Evolutionary conservation across 2,329 filamentous ascomycete genomes (phyloP), one percentile per base, ranked within the genome.

Genomic region (Myrmaecium sp.): DNA sequence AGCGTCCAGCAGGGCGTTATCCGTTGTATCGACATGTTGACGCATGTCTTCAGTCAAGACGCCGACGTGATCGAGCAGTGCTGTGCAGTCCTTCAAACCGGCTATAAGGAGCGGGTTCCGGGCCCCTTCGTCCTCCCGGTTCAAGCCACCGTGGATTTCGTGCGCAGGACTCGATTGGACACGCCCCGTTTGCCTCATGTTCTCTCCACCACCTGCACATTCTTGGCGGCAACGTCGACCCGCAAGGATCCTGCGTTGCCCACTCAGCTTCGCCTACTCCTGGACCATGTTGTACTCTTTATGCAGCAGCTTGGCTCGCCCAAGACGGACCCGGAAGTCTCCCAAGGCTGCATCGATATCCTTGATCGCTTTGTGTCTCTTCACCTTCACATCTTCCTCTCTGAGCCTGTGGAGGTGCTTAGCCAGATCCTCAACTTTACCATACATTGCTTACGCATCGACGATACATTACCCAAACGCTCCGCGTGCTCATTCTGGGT

Each of bases 91-190:
- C 60, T 86, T 26, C 69, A 73, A 21, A 66, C 71, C 12, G 81
- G 81, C 0, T 84, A 84, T 41, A 73, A 73, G 1, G 81, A 91
- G 47, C 65, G 62, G 0, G 66, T 71, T 14, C 68, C 75, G 3
- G 80, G 80, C 0, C 76, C 79, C 1, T 86, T 89, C 39, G 78
- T 84, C 6, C 69, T 91, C 33, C 64, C 74, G 3, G 61, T 75
- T 0, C 54, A 62, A 1, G 60, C 70, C 35, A 68, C 79, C n/a
- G 67, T 72, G 7, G 60, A 69, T 21, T 76, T 78, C 43, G 60
- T 89, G 24, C 58, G 64, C 3, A 64, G 64, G 27, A 64, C 72
- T 13, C 58, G 52, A 2, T 51, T 65, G 19, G 54, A 64, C n/a
- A 76, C 67, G 6, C 73, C 74, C 8, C 62, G 76, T 23, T 58